Base-by-base conservation (phyloP, 169 alveolate genomes). In the Plasmodium adleri region DNA sequence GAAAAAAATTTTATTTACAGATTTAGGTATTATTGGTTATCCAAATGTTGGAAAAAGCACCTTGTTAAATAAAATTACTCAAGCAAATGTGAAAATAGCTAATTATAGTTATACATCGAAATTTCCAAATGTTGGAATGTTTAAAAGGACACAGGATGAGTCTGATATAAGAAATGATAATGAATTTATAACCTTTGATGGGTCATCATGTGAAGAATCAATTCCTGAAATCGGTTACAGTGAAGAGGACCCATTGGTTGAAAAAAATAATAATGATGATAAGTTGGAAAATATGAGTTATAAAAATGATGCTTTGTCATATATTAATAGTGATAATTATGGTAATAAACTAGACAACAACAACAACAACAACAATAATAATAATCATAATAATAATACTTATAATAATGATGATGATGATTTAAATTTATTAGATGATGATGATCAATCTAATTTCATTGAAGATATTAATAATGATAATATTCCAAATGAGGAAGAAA, bases 1-100 rank as follows among this genome's bases (percentile, higher is more conserved):
- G 43, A 83, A 83, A 83, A 83, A 83, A 83, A 54, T 83, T 22
- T 68, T 68, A 39, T 83, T 83, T 70, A 54, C 85, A 45, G 91
- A 83, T 56, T 70, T 83, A 39, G 83, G 91, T 20, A 83, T 83
- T 68, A 83, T 83, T 68, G 91, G 91, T 3, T 83, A 83, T 49
- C 91, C 91, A 28, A 83, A 83, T 47, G 91, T 83, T 20, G 91
- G 91, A 24, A 83, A 83, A 60, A 83, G 91, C 15, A 83, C 91
- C 3, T 62, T 83, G 24, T 50, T 83, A 49, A 75, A 73, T 71
- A 87, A 70, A 71, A 62, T 87, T 20, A 75, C 88, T 17, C 54
- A 70, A 4, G 92, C 88, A 50, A 80, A 68, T 32, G 85, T 83
- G 9, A 83, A 83, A 68, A 83, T 83, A 56, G 91, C 91, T n/a